Percentiles rank a stretch among this genome's conserved stretches.
These are phyloP conservation scores for Mrakia hoshinonis DNA, from an alignment of 768 basidiomycete species.

Conservation along the genomic window DNA sequence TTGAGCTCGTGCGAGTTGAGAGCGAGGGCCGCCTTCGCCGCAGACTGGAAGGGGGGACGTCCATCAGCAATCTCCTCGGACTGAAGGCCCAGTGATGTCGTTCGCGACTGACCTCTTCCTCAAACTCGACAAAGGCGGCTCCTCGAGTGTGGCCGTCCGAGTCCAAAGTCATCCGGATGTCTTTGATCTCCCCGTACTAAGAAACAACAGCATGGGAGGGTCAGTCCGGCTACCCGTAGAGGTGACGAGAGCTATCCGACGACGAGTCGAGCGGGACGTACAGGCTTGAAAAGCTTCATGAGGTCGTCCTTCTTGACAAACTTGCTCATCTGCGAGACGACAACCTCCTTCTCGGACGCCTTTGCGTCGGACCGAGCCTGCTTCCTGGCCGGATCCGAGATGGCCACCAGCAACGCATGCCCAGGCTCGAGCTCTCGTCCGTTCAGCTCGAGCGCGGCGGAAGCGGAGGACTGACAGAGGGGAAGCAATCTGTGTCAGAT, in stretches of 20 bases:
- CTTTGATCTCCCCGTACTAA: conserved; percentile 75
- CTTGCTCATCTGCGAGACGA: conserved; percentile 75
- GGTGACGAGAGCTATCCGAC: background rate
- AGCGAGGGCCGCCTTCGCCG: conserved; percentile 60
- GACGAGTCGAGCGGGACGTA: conserved; percentile 45
- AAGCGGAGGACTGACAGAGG: conserved; percentile 46
- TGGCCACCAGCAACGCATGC: conserved; percentile 61
- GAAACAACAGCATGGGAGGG: background rate
- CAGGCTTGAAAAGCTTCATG: conserved; percentile 65
- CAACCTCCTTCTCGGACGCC: conserved; percentile 74
- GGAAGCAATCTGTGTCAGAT: no score
- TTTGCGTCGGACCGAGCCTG: conserved; percentile 83
- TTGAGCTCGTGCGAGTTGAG: conserved; percentile 84
- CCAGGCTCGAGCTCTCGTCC: conserved; percentile 64
- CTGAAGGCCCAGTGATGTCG: no score
- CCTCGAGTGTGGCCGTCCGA: conserved; percentile 65
- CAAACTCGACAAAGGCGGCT: conserved; percentile 87
- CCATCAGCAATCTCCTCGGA: background rate
- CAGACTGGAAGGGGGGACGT: conserved; percentile 45
- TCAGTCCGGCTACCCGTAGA: background rate
- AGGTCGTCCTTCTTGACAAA: conserved; percentile 70
- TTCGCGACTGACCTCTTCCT: conserved; percentile 54
- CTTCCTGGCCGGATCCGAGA: conserved; percentile 83
- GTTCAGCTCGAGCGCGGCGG: conserved; percentile 69
- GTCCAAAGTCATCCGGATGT: conserved; percentile 68